Evolutionary conservation across 805 yeast genomes (phyloP).

Genomic region (Metschnikowia lachancei): DNA sequence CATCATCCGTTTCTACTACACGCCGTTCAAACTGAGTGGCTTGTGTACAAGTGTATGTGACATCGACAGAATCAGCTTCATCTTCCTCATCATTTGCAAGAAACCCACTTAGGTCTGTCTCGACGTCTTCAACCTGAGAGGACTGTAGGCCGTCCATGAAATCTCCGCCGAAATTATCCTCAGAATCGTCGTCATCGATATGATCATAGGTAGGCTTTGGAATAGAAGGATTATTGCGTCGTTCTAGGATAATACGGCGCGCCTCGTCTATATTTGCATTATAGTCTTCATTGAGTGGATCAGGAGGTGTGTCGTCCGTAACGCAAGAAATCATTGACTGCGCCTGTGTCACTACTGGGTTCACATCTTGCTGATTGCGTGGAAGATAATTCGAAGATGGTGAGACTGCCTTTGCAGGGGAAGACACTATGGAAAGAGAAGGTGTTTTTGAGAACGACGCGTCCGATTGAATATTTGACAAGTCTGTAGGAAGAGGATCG

Average conservation of each 20-base stretch:
- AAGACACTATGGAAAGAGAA: slow-evolving; percentile 7
- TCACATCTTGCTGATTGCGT: neutral
- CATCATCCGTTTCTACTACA: slow-evolving; percentile 10
- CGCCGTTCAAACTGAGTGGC: slow-evolving; percentile 13
- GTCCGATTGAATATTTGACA: slow-evolving; percentile 12
- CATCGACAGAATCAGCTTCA: slow-evolving; percentile 16
- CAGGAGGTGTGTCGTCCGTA: slow-evolving; percentile 1
- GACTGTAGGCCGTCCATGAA: slow-evolving; percentile 19
- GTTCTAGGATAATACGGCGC: slow-evolving; percentile 17
- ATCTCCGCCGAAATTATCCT: slow-evolving; percentile 20
- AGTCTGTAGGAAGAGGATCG: slow-evolving; percentile 14
- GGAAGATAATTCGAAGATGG: neutral
- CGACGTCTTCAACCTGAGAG: slow-evolving; percentile 17
- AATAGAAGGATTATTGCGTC: slow-evolving; percentile 3
- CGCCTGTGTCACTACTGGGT: neutral
- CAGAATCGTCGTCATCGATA: slow-evolving; percentile 15
- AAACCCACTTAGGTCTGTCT: slow-evolving; percentile 21
- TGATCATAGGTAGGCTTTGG: neutral
- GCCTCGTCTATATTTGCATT: slow-evolving; percentile 21
- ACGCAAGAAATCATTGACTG: neutral
- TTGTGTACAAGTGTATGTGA: slow-evolving; percentile 14
- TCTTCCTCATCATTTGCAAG: slow-evolving; percentile 18
- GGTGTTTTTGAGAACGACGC: slow-evolving; percentile 6
- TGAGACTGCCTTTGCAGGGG: slow-evolving; percentile 1
- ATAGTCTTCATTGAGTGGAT: slow-evolving; percentile 1